phyloP scores from a whole-genome alignment of 2,329 filamentous ascomycete species.

The Chaetomium sp. region DNA sequence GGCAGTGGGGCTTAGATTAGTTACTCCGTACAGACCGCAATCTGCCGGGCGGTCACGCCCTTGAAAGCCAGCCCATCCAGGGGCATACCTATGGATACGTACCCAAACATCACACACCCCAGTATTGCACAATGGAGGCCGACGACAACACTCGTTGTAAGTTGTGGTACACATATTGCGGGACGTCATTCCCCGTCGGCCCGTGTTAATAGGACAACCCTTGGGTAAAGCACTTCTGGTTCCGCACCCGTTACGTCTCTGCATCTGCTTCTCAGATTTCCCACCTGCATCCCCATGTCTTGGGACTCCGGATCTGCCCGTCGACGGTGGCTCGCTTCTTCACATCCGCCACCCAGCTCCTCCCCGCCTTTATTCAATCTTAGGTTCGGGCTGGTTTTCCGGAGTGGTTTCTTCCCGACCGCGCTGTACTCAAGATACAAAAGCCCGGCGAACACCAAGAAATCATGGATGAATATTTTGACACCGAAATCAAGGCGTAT shows the following conservation, averaged over 20 bases:
- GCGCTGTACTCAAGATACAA: background rate
- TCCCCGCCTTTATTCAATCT: background rate
- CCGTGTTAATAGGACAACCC: background rate
- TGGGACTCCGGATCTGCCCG: background rate
- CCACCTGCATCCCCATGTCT: background rate
- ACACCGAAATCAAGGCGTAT: slow-evolving; percentile 4
- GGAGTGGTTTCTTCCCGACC: background rate
- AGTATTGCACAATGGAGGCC: background rate
- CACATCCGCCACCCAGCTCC: background rate
- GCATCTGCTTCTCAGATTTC: background rate
- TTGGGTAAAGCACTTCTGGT: background rate
- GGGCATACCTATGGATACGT: background rate
- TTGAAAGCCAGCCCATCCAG: background rate
- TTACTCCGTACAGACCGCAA: background rate
- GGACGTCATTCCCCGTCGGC: background rate
- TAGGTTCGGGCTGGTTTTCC: background rate
- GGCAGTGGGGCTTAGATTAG: too few species aligned
- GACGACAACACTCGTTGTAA: background rate
- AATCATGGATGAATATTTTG: background rate
- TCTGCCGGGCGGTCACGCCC: background rate
- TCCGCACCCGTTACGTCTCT: background rate
- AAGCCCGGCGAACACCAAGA: slow-evolving; percentile 11
- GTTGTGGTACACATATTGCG: background rate
- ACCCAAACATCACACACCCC: background rate
- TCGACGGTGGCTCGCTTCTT: background rate